phyloP scores from a whole-genome alignment of 805 yeast genomes.

The Groenewaldozyma tartarivorans region DNA sequence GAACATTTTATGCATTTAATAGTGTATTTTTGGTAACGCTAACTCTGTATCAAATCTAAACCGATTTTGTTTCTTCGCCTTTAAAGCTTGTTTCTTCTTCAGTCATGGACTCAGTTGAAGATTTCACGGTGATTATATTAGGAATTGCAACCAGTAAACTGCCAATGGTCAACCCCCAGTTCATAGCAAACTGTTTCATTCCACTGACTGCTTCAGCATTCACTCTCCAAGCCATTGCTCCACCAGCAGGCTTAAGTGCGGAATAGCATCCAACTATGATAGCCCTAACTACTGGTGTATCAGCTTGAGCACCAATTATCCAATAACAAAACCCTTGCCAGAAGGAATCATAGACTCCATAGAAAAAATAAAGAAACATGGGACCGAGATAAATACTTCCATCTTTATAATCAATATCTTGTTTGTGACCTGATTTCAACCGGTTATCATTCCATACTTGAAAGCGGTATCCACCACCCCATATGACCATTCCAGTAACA shows the following conservation, averaged over 20 bases:
- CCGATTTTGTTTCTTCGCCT: no score
- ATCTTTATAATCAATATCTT: conserved; percentile 38
- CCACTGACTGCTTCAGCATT: conserved; percentile 35
- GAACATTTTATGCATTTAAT: no score
- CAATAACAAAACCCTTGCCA: conserved; percentile 52
- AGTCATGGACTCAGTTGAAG: no score
- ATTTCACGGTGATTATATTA: conserved; percentile 28
- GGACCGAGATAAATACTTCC: conserved; percentile 42
- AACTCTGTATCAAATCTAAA: no score
- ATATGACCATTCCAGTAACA: conserved; percentile 36
- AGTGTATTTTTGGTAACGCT: no score
- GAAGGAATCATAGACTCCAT: conserved; percentile 50
- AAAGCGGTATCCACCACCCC: conserved; percentile 52
- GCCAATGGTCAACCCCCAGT: conserved; percentile 45
- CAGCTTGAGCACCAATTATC: conserved; percentile 50
- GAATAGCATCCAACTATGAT: conserved; percentile 54
- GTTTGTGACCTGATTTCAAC: conserved; percentile 16
- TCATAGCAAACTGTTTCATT: conserved; percentile 37
- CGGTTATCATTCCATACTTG: conserved; percentile 23
- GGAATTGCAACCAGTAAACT: conserved; percentile 43
- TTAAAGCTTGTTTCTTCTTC: no score
- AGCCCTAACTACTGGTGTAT: conserved; percentile 45
- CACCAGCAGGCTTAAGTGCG: conserved; percentile 55
- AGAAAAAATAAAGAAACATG: conserved; percentile 52
- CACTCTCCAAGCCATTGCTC: conserved; percentile 51